Evolutionary conservation across 306 rosid genomes (phyloP).

Genomic region (Hippophae gyantsensis): DNA sequence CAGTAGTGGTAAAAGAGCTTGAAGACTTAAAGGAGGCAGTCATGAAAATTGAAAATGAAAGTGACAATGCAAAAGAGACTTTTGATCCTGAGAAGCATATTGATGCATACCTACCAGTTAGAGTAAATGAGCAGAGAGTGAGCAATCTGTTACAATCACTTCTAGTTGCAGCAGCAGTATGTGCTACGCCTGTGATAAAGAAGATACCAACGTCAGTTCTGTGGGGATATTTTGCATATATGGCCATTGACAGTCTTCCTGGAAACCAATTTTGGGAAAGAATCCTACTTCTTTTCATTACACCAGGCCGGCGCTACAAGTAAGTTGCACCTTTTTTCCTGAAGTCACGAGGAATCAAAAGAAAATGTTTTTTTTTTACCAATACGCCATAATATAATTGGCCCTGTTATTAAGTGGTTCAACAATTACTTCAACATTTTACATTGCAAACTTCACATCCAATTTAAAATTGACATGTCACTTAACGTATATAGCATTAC

Average conservation of each 20-base stretch:
- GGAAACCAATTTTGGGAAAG: constrained; percentile 56
- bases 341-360: no score
- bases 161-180: constrained; percentile 37
- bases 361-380: no score
- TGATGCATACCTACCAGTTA: constrained; percentile 33
- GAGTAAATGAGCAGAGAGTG: constrained; percentile 54
- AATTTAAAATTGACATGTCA: neutral
- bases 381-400: no score
- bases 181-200: constrained; percentile 35
- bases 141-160: constrained; percentile 48
- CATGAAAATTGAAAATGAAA: constrained; percentile 15
- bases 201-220: constrained; percentile 43
- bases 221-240: constrained; percentile 57
- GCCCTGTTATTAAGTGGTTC: no score
- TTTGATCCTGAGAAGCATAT: constrained; percentile 48
- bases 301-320: constrained; percentile 42
- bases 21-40: constrained; percentile 41
- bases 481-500: neutral
- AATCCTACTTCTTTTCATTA: constrained; percentile 27
- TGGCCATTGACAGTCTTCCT: constrained; percentile 60
- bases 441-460: no score
- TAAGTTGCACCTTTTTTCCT: constrained; percentile 12
- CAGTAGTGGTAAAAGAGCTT: constrained; percentile 35
- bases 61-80: neutral
- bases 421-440: no score